Conservation (phyloP, 306 rosid genomes). For the Bauhinia variegata region DNA sequence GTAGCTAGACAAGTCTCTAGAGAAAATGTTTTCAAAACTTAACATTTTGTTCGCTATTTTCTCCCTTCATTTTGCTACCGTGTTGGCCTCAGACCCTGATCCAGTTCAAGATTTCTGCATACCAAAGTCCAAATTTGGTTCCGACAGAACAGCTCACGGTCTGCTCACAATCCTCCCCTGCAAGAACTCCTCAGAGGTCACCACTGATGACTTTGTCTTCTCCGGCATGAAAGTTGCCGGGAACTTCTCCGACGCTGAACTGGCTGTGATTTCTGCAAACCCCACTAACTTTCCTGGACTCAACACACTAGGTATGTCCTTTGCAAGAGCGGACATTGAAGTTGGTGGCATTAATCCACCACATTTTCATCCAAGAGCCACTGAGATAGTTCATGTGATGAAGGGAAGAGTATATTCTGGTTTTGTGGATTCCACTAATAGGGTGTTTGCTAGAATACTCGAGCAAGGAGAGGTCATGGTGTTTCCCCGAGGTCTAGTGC, state of each 20-base stretch:
- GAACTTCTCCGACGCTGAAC: slow-evolving; percentile 64
- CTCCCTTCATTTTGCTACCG: slow-evolving; percentile 35
- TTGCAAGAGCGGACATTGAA: slow-evolving; percentile 69
- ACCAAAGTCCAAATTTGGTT: slow-evolving; percentile 55
- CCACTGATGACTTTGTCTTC: slow-evolving; percentile 71
- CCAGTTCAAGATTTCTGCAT: slow-evolving; percentile 93
- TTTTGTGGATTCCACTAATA: slow-evolving; percentile 78
- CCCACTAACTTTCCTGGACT: slow-evolving; percentile 70
- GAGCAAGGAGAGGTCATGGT: slow-evolving; percentile 90
- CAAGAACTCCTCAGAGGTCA: slow-evolving; percentile 75
- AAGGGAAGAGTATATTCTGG: slow-evolving; percentile 77
- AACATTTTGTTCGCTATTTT: slow-evolving; percentile 37
- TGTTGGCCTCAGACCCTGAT: slow-evolving; percentile 84
- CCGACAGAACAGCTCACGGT: slow-evolving; percentile 40
- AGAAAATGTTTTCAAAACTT: slow-evolving; percentile 52
- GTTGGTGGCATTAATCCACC: slow-evolving; percentile 82
- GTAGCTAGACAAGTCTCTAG: too few species aligned
- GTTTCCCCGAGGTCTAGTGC: slow-evolving; percentile 80
- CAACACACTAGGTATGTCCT: slow-evolving; percentile 89
- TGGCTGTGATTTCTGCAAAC: slow-evolving; percentile 61
- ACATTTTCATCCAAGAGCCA: slow-evolving; percentile 91
- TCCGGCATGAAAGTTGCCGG: slow-evolving; percentile 57
- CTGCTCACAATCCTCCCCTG: slow-evolving; percentile 53
- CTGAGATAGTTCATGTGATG: slow-evolving; percentile 71
- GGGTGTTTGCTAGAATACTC: slow-evolving; percentile 60